These are phyloP conservation scores for Epichloe amarillans DNA, from an alignment of 2,329 filamentous ascomycete species.

Conservation along the genomic window DNA sequence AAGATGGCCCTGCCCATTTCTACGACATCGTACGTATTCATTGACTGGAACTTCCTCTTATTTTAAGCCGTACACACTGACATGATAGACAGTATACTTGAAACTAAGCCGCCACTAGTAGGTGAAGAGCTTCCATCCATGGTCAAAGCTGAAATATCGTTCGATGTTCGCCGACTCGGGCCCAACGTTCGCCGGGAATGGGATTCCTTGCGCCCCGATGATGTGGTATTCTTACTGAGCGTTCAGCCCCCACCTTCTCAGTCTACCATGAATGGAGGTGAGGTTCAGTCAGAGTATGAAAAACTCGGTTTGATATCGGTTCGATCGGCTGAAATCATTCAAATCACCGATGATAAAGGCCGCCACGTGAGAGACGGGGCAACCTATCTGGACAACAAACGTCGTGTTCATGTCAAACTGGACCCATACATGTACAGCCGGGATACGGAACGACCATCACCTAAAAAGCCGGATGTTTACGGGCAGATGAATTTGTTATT, in stretches of 20 bases:
- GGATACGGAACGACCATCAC: constrained; percentile 53
- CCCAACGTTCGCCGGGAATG: constrained; percentile 71
- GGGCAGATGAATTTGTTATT: constrained; percentile 75
- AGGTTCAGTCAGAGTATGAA: constrained; percentile 34
- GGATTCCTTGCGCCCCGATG: constrained; percentile 76
- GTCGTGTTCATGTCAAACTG: constrained; percentile 67
- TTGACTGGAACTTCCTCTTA: neutral
- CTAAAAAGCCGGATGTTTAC: constrained; percentile 68
- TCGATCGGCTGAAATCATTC: constrained; percentile 72
- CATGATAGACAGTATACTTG: constrained; percentile 47
- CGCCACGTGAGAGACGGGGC: constrained; percentile 51
- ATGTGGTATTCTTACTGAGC: constrained; percentile 77
- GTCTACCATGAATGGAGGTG: constrained; percentile 38
- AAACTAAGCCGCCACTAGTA: constrained; percentile 71
- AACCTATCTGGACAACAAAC: constrained; percentile 49
- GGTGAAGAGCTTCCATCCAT: constrained; percentile 72
- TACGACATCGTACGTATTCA: constrained; percentile 48
- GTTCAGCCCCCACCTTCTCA: constrained; percentile 49
- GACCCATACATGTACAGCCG: constrained; percentile 66
- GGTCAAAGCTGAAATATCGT: constrained; percentile 71
- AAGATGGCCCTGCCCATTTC: constrained; percentile 83
- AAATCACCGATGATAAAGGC: constrained; percentile 76
- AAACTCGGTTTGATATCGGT: constrained; percentile 56
- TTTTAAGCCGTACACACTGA: neutral
- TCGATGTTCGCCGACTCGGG: constrained; percentile 71